These are phyloP conservation scores for Setaria viridis DNA, from an alignment of 202 grass and related monocot species.

Conservation along the genomic window DNA sequence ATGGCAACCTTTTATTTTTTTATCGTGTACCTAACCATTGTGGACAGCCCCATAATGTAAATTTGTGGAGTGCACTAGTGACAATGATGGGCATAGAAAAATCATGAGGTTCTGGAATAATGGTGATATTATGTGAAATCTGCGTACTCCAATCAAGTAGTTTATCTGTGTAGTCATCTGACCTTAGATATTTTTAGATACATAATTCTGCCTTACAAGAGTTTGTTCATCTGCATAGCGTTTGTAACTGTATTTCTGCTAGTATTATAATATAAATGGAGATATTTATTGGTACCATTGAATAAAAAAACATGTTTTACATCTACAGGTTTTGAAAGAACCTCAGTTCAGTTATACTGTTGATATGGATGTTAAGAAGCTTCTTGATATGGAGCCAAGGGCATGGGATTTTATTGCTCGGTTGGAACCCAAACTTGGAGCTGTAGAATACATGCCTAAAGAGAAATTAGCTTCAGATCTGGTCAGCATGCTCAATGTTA, in stretches of 20 bases:
- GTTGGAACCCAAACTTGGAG: constrained; percentile 83
- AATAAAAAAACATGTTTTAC: constrained; percentile 6
- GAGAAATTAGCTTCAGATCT: constrained; percentile 65
- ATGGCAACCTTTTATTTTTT: constrained; percentile 2
- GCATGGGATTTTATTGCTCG: constrained; percentile 96
- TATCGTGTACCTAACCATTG: not conserved
- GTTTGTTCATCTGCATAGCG: not conserved
- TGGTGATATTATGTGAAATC: constrained; percentile 17
- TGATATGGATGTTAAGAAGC: constrained; percentile 92
- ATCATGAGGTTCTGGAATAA: constrained; percentile 2
- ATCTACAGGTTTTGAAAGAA: constrained; percentile 80
- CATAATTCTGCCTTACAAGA: not conserved
- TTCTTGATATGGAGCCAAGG: constrained; percentile 83
- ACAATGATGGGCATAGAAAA: constrained; percentile 17
- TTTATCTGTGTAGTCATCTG: constrained; percentile 19
- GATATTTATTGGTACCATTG: constrained; percentile 28
- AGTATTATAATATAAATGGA: not conserved
- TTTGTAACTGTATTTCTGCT: not conserved
- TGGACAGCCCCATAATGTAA: not conserved
- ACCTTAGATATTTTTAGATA: constrained; percentile 22
- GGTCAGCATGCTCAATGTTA: constrained; percentile 61
- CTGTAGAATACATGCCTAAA: constrained; percentile 74
- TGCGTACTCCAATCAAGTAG: constrained; percentile 13
- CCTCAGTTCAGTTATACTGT: constrained; percentile 92
- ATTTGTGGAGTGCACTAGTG: not conserved